Conservation (phyloP, 1,284 basidiomycete species). For the Boletellus dicymbophilus region DNA sequence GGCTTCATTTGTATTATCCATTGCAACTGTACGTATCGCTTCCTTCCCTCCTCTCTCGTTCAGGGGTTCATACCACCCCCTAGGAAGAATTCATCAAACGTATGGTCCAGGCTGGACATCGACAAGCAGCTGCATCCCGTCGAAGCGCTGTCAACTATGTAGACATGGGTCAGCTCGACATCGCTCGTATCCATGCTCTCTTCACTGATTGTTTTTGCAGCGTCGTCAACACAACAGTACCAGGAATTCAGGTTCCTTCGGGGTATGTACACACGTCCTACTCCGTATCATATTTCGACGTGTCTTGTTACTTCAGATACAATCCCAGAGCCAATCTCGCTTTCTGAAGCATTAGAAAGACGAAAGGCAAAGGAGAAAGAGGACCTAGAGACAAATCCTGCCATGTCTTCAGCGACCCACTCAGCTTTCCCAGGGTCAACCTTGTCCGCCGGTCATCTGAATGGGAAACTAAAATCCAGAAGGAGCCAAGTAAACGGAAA, state of each 20-base stretch:
- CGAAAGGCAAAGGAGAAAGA: conserved; percentile 60
- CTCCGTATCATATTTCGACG: neutral
- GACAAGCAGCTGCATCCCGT: conserved; percentile 51
- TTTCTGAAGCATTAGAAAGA: conserved; percentile 56
- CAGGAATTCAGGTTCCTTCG: conserved; percentile 70
- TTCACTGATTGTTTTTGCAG: conserved; percentile 35
- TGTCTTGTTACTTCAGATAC: conserved; percentile 49
- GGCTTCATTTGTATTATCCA: conserved; percentile 65
- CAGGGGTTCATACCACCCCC: conserved; percentile 19
- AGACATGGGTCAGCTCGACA: conserved; percentile 60
- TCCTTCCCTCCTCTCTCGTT: neutral
- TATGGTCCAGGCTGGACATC: conserved; percentile 58
- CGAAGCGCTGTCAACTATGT: conserved; percentile 60
- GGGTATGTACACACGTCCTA: conserved; percentile 40
- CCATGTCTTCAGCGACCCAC: conserved; percentile 41
- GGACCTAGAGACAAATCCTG: conserved; percentile 58
- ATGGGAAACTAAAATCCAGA: conserved; percentile 43
- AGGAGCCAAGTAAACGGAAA: conserved; percentile 40
- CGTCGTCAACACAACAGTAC: conserved; percentile 55
- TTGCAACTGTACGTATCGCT: conserved; percentile 59
- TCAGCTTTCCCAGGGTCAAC: conserved; percentile 20
- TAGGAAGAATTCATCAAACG: conserved; percentile 81
- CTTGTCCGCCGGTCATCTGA: conserved; percentile 22
- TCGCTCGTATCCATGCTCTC: conserved; percentile 4
- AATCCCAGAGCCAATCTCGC: conserved; percentile 61